Percentiles rank a stretch among this genome's conserved stretches.
Conservation (phyloP, 495 filamentous ascomycete genomes). For the Venustampulla echinocandica region DNA sequence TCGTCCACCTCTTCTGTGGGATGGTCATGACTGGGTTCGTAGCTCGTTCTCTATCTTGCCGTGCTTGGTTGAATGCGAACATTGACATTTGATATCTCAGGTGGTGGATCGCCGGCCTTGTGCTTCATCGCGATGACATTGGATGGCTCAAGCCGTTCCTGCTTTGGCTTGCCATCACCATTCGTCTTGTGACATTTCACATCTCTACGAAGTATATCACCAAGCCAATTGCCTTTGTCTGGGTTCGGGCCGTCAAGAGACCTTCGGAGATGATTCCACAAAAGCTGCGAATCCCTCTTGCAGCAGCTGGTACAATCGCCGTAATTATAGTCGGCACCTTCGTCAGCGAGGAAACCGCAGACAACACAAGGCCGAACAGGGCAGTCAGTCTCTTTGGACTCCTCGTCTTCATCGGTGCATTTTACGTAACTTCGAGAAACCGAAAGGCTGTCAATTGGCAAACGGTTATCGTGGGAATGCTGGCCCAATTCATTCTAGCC, state of each 20-base stretch:
- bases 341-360: conserved; percentile 53
- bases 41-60: background rate
- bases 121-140: conserved; percentile 61
- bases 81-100: conserved; percentile 40
- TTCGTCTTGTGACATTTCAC: conserved; percentile 67
- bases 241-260: conserved; percentile 46
- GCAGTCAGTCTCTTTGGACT: conserved; percentile 76
- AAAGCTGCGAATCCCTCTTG: conserved; percentile 49
- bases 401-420: conserved; percentile 54
- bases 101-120: conserved; percentile 82
- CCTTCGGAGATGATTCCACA: conserved; percentile 47
- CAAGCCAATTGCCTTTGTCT: conserved; percentile 54
- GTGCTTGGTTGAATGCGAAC: background rate
- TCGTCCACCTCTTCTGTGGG: conserved; percentile 43
- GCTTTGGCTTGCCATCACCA: conserved; percentile 62
- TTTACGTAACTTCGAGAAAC: conserved; percentile 65
- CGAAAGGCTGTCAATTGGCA: conserved; percentile 70
- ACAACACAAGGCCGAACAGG: conserved; percentile 72
- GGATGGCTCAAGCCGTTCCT: conserved; percentile 84
- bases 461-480: conserved; percentile 82
- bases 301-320: conserved; percentile 49
- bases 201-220: conserved; percentile 58
- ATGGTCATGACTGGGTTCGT: conserved; percentile 53
- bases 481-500: conserved; percentile 78
- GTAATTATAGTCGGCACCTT: conserved; percentile 72